Conservation (phyloP, 306 rosid genomes). For the Purshia tridentata region DNA sequence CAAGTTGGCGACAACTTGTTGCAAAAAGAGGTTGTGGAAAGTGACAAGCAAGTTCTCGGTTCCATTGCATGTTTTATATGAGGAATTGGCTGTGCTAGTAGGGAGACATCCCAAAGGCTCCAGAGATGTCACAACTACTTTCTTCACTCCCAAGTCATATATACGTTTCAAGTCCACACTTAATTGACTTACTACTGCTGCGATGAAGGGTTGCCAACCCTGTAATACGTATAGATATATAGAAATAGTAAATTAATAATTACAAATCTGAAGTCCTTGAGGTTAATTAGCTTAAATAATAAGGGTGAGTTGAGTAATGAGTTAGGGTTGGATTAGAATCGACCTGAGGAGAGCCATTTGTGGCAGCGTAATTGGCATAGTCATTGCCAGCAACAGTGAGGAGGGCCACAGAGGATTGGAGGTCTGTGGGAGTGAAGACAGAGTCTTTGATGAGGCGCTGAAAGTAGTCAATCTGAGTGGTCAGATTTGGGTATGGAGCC, state of each 20-base stretch:
- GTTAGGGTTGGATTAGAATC: neutral
- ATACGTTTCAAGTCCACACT: slow-evolving; percentile 46
- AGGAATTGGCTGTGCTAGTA: slow-evolving; percentile 24
- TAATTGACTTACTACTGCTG: slow-evolving; percentile 57
- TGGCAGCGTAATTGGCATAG: slow-evolving; percentile 39
- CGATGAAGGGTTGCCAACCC: slow-evolving; percentile 57
- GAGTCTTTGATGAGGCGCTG: slow-evolving; percentile 32
- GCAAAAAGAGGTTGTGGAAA: slow-evolving; percentile 63
- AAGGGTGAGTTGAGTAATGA: too few relatives aligned
- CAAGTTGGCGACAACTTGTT: slow-evolving; percentile 47
- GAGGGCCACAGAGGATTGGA: slow-evolving; percentile 58
- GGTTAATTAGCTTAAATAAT: neutral
- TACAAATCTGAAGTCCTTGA: too few relatives aligned
- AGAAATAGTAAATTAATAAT: neutral
- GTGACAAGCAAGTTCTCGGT: slow-evolving; percentile 41
- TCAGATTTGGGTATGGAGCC: slow-evolving; percentile 67
- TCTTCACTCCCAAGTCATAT: slow-evolving; percentile 59
- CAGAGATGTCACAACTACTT: slow-evolving; percentile 51
- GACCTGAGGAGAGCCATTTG: slow-evolving; percentile 53
- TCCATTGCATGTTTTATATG: slow-evolving; percentile 54
- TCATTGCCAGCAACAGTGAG: slow-evolving; percentile 84
- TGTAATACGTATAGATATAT: slow-evolving; percentile 11
- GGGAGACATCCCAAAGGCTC: slow-evolving; percentile 91
- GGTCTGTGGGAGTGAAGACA: slow-evolving; percentile 33
- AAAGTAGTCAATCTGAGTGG: slow-evolving; percentile 63